Conservation (phyloP, 257 asterid genomes). For the Verbena officinalis region DNA sequence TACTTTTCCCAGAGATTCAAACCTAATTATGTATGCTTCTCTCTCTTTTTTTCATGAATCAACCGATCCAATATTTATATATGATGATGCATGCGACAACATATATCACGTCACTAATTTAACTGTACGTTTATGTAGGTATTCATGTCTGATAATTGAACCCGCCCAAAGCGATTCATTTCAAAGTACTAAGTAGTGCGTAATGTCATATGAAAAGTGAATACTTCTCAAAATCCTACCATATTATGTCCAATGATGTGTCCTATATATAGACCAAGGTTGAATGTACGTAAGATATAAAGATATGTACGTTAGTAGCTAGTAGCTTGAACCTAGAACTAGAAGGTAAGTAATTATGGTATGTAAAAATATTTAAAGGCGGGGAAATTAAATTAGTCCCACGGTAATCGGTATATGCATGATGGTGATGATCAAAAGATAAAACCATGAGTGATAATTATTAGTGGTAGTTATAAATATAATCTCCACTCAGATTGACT, state of each 20-base stretch:
- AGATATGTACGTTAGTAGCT: too few relatives aligned
- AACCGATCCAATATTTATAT: too few relatives aligned
- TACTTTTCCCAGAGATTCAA: background rate
- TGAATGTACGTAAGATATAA: too few relatives aligned
- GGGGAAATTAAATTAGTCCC: too few relatives aligned
- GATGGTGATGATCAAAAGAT: conserved; percentile 7
- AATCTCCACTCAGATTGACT: conserved; percentile 27
- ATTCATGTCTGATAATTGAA: too few relatives aligned
- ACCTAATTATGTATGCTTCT: background rate
- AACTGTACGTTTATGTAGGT: too few relatives aligned
- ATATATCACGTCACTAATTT: too few relatives aligned
- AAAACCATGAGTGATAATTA: conserved; percentile 23
- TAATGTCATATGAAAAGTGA: background rate
- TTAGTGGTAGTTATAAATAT: background rate
- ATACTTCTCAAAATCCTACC: too few relatives aligned
- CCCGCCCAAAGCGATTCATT: background rate
- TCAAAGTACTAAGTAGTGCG: background rate
- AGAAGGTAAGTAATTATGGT: background rate
- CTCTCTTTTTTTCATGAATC: too few relatives aligned
- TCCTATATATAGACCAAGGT: too few relatives aligned
- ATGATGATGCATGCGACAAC: background rate
- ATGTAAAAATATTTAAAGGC: background rate
- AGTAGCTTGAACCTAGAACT: background rate
- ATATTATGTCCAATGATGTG: too few relatives aligned
- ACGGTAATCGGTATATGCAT: too few relatives aligned